These are phyloP conservation scores for Coniferiporia weirii DNA, from an alignment of 1,284 basidiomycete species.

Conservation along the genomic window DNA sequence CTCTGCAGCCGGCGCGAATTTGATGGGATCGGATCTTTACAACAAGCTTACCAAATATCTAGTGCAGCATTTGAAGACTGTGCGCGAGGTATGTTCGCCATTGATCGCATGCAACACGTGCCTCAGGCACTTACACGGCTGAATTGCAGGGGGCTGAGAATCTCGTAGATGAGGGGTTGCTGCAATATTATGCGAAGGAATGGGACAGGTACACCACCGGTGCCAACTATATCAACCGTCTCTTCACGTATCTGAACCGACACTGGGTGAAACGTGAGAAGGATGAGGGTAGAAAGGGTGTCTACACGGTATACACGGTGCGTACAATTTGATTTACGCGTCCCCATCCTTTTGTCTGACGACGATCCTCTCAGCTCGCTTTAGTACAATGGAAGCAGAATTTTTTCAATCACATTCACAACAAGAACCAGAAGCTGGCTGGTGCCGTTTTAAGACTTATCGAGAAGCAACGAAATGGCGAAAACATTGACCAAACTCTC, in stretches of 20 bases:
- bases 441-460: constrained; percentile 86
- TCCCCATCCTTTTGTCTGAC: not conserved
- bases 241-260: constrained; percentile 96
- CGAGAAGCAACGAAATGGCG: constrained; percentile 91
- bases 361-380: constrained; percentile 59
- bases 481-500: constrained; percentile 87
- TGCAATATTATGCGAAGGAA: constrained; percentile 88
- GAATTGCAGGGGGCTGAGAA: constrained; percentile 63
- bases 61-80: constrained; percentile 65
- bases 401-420: constrained; percentile 88
- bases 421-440: constrained; percentile 76
- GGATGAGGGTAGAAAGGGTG: constrained; percentile 94
- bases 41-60: constrained; percentile 86
- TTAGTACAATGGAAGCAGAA: constrained; percentile 93
- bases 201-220: constrained; percentile 98
- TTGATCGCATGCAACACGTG: constrained; percentile 8
- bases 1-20: constrained; percentile 76
- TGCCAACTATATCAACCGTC: constrained; percentile 91
- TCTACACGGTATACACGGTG: constrained; percentile 95
- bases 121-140: constrained; percentile 18
- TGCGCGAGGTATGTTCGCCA: constrained; percentile 50
- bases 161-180: constrained; percentile 81
- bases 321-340: constrained; percentile 26
- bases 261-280: constrained; percentile 99
- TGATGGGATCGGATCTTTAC: constrained; percentile 95